Evolutionary conservation across 2,329 filamentous ascomycete species (phyloP).

Genomic region (Trichoderma koningii): DNA sequence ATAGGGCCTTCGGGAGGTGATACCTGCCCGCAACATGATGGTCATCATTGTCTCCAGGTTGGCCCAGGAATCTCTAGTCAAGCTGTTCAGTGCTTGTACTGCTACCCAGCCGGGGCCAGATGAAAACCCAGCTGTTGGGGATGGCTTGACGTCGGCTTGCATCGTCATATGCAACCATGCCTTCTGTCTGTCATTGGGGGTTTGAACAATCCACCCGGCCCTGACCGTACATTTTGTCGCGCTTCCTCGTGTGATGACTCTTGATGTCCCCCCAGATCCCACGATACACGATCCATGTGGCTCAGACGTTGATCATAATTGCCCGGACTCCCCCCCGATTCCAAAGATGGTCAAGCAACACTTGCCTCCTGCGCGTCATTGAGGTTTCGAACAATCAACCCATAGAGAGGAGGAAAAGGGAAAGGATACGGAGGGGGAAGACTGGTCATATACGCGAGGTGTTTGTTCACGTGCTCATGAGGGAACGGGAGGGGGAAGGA

Average conservation of each 20-base stretch:
- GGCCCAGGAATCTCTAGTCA: background rate
- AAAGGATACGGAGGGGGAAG: too few relatives aligned
- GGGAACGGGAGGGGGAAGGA: too few relatives aligned
- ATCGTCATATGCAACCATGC: conserved; percentile 10
- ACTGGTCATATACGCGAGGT: too few relatives aligned
- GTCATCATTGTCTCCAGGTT: conserved; percentile 16
- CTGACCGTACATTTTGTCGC: background rate
- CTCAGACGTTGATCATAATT: too few relatives aligned
- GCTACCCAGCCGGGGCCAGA: background rate
- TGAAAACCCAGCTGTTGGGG: background rate
- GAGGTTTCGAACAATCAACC: too few relatives aligned
- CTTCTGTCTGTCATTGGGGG: background rate
- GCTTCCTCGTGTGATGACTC: background rate
- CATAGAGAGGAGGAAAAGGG: too few relatives aligned
- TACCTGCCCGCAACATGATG: conserved; percentile 7
- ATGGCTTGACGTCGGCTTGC: background rate
- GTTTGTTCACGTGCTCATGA: too few relatives aligned
- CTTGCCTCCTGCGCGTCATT: too few relatives aligned
- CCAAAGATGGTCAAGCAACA: too few relatives aligned
- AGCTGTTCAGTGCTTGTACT: conserved; percentile 14
- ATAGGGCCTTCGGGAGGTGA: conserved; percentile 14
- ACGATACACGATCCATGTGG: too few relatives aligned
- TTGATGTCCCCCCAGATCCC: too few relatives aligned
- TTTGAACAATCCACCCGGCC: background rate
- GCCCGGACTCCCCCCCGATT: too few relatives aligned